These are phyloP conservation scores for Tetrahymena thermophila DNA, from an alignment of 73 alveolate genomes.

Conservation along the genomic window DNA sequence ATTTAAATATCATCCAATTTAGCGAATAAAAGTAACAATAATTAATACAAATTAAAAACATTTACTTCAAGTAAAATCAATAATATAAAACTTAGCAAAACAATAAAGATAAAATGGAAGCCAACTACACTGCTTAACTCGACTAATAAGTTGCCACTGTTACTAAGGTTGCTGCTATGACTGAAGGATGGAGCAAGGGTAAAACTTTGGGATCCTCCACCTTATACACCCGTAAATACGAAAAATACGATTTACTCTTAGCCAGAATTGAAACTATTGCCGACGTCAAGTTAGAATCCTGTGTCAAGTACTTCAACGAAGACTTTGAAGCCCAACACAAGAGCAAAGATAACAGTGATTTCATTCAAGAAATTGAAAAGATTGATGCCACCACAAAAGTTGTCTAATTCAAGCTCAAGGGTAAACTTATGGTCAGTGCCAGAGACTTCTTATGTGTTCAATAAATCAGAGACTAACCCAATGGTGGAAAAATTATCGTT, in stretches of 20 bases:
- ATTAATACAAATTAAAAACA: not conserved
- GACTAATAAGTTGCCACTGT: not conserved
- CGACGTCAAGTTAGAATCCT: not conserved
- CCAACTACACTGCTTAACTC: not conserved
- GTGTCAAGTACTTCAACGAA: not conserved
- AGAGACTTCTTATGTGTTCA: not conserved
- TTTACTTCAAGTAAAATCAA: not conserved
- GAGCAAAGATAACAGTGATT: conserved; percentile 1
- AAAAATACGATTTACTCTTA: not conserved
- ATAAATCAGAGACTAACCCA: not conserved
- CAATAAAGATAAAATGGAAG: not conserved
- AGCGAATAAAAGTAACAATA: not conserved
- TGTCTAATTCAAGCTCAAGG: not conserved
- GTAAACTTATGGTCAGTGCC: not conserved
- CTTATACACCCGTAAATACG: not conserved
- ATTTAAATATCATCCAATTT: not conserved
- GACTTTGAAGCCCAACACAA: conserved; percentile 2
- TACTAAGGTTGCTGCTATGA: not conserved
- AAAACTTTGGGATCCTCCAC: not conserved
- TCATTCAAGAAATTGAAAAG: not conserved
- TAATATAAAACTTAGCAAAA: not conserved
- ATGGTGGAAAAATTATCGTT: not conserved
- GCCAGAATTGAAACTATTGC: not conserved
- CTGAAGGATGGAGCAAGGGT: not conserved
- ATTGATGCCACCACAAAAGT: not conserved